Base-by-base conservation (phyloP, 768 basidiomycete genomes). In the Auriscalpium orientale region DNA sequence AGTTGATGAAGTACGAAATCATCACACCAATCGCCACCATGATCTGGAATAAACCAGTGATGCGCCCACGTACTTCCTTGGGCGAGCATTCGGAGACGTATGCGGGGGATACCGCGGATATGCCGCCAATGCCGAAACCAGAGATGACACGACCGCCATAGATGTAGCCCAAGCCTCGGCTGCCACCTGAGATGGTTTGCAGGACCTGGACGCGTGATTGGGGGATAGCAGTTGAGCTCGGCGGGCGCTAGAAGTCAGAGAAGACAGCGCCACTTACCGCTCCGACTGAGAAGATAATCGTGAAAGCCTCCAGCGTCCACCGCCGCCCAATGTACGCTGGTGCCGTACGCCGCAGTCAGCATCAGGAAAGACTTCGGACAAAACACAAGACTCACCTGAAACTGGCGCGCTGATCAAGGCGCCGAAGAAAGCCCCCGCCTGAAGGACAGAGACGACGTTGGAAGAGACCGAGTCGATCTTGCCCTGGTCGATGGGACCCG, bases 361-460 rank as follows among this genome's bases (percentile, higher is more conserved):
- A 28, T 28, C 28, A 28, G 28, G 28, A 7, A 28, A 28, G 28
- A 28, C 28, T 28, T 28, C 28, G 28, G 28, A 45, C 56, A 28
- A 36, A 9, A 56, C 46, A 48, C 49, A 49, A 45, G 9, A 71
- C 76, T 50, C 56, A 89, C 88, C 72, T 11, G 87, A 87, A 45
- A 87, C 64, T 0, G 85, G 85, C 1, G 86, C 85, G 60, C 83
- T 85, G 10, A 79, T 78, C 7, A 95, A 67, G 13, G 91, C 89
- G 56, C 91, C 92, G 65, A 93, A 93, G 77, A 93, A 92, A 1
- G 89, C 89, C 11, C 90, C 90, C 4, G 84, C 89, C 66, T 93
- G 91, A 10, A 94, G 76, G 4, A 93, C 88, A 3, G 91, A 89
- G 16, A 94, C 92, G 45, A 95, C 85, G 60, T 89, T 91, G 45